Percentiles rank a stretch among this genome's conserved stretches.
Conservation (phyloP, 139 green algal species). For the Limnomonas spitsbergensis region DNA sequence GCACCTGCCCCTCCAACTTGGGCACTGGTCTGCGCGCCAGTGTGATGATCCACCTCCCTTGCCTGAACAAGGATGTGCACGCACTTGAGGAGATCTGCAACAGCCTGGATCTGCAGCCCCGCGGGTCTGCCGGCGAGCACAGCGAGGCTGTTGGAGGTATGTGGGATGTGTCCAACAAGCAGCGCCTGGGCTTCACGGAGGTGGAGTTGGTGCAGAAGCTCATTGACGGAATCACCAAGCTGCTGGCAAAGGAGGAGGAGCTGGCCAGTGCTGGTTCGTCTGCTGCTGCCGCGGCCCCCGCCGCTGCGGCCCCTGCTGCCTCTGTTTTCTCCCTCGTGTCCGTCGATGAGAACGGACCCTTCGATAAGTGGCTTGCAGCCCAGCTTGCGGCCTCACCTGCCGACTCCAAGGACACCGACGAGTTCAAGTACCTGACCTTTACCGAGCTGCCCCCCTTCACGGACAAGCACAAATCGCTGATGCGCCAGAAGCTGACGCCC, state of each 20-base stretch:
- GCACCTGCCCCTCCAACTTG: slow-evolving; percentile 22
- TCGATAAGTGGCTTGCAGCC: slow-evolving; percentile 12
- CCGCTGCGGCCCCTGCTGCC: no score
- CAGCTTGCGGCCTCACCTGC: slow-evolving; percentile 19
- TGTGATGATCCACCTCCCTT: slow-evolving; percentile 13
- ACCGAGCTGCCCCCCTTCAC: slow-evolving; percentile 20
- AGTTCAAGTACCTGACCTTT: slow-evolving; percentile 18
- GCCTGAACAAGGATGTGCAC: slow-evolving; percentile 23
- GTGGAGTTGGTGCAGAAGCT: slow-evolving; percentile 25
- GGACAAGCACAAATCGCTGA: slow-evolving; percentile 22
- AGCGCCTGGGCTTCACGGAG: slow-evolving; percentile 23
- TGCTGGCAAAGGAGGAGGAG: slow-evolving; percentile 22
- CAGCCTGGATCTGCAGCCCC: slow-evolving; percentile 19
- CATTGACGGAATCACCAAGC: slow-evolving; percentile 22
- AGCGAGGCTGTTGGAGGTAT: slow-evolving; percentile 12
- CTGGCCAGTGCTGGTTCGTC: no score
- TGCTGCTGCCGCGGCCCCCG: not conserved
- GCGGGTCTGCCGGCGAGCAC: slow-evolving; percentile 18
- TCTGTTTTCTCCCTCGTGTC: not conserved
- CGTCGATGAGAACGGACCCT: not conserved
- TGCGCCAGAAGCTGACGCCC: slow-evolving; percentile 17
- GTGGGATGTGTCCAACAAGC: slow-evolving; percentile 24
- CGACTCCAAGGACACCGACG: slow-evolving; percentile 15
- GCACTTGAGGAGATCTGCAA: slow-evolving; percentile 17
- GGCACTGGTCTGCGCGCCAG: slow-evolving; percentile 19